Conservation (phyloP, 257 asterid genomes). For the Schizonepeta tenuifolia region DNA sequence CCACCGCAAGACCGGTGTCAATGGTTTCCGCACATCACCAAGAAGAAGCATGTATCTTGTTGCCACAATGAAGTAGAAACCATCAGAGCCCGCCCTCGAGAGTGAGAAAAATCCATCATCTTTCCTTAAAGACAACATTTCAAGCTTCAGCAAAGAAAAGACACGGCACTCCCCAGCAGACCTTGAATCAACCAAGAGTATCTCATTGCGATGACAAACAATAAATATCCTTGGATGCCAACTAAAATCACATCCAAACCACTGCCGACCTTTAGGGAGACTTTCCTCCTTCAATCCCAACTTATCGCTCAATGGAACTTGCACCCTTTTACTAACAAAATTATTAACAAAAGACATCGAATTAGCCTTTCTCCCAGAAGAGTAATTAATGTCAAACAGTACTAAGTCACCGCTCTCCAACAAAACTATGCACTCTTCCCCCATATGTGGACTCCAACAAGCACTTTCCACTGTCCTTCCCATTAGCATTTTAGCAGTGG, state of each 20-base stretch:
- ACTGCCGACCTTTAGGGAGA: conserved; percentile 33
- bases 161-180: conserved; percentile 40
- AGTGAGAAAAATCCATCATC: conserved; percentile 64
- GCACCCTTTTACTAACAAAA: conserved; percentile 37
- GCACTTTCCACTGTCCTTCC: conserved; percentile 51
- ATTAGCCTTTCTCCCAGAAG: conserved; percentile 27
- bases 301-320: conserved; percentile 46
- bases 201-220: conserved; percentile 52
- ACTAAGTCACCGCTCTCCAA: conserved; percentile 68
- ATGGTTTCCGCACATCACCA: conserved; percentile 67
- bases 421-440: conserved; percentile 73
- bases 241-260: conserved; percentile 76
- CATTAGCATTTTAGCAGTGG: conserved; percentile 43
- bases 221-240: conserved; percentile 73
- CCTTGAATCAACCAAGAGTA: conserved; percentile 73
- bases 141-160: conserved; percentile 60
- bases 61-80: conserved; percentile 54
- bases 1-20: conserved; percentile 68
- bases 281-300: conserved; percentile 37
- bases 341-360: conserved; percentile 25
- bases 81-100: conserved; percentile 55
- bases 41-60: conserved; percentile 59
- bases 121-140: conserved; percentile 42
- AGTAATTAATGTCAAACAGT: conserved; percentile 63
- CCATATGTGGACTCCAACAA: conserved; percentile 87